Percentiles rank a stretch among this genome's conserved stretches.
Conservation (phyloP, 495 filamentous ascomycete species). For the Poronia punctata region DNA sequence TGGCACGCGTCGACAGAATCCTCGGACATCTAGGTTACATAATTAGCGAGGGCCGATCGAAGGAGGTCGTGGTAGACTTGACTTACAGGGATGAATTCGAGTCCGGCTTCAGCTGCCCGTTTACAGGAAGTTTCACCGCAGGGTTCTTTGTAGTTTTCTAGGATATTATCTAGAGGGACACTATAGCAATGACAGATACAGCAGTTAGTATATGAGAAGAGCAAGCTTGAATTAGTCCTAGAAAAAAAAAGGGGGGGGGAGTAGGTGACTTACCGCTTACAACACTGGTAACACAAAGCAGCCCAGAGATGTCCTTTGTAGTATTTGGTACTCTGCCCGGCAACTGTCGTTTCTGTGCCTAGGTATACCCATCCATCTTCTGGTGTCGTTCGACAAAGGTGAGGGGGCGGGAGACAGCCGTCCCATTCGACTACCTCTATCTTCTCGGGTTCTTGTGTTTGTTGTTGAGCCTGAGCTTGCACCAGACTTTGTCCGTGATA, state of each 20-base stretch:
- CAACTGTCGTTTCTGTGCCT: background rate
- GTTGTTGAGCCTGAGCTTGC: too few species aligned
- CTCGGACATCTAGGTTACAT: background rate
- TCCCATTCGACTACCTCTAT: background rate
- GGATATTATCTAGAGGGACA: background rate
- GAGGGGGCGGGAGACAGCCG: background rate
- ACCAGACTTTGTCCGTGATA: too few species aligned
- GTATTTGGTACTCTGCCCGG: background rate
- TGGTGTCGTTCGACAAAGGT: too few species aligned
- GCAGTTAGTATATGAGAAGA: background rate
- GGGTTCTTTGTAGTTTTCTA: background rate
- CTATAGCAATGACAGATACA: background rate
- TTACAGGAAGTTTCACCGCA: background rate
- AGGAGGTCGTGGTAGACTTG: too few species aligned
- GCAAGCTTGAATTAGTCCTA: background rate
- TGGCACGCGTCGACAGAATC: too few species aligned
- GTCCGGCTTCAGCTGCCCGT: background rate
- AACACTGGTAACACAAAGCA: conserved; percentile 10
- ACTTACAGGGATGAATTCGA: conserved; percentile 5
- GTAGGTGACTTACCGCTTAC: conserved; percentile 4
- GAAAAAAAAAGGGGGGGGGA: background rate
- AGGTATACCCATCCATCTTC: background rate
- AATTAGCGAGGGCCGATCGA: background rate
- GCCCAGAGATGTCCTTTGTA: background rate
- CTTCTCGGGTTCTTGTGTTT: background rate